phyloP scores from a whole-genome alignment of 768 basidiomycete species.

The Amanita subjunquillea region DNA sequence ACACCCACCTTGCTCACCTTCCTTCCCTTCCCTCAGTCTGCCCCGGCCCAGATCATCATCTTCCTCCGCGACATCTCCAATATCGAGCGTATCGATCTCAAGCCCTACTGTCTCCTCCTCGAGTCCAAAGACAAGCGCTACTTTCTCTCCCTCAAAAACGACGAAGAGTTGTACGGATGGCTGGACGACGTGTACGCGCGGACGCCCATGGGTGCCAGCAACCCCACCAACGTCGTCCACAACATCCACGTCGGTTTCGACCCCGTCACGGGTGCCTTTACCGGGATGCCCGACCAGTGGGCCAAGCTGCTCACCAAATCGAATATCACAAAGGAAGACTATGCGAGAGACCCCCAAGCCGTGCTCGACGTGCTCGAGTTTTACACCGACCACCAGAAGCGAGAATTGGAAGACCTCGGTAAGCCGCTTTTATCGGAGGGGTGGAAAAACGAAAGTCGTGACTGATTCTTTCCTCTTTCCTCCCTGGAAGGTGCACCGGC shows the following conservation, averaged over 20 bases:
- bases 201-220: slow-evolving; percentile 89
- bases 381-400: slow-evolving; percentile 95
- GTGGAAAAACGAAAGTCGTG: too few species aligned
- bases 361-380: slow-evolving; percentile 97
- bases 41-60: slow-evolving; percentile 52
- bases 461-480: too few species aligned
- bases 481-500: slow-evolving; percentile 41
- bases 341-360: slow-evolving; percentile 93
- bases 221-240: slow-evolving; percentile 96
- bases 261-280: slow-evolving; percentile 88
- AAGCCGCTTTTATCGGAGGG: slow-evolving; percentile 9
- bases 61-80: slow-evolving; percentile 69
- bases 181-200: slow-evolving; percentile 93
- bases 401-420: slow-evolving; percentile 65
- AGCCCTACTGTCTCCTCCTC: slow-evolving; percentile 86
- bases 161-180: slow-evolving; percentile 98
- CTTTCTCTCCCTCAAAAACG: slow-evolving; percentile 77
- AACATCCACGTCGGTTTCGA: slow-evolving; percentile 98
- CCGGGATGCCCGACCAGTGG: slow-evolving; percentile 97
- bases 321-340: slow-evolving; percentile 96
- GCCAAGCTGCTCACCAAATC: slow-evolving; percentile 93
- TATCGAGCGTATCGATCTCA: slow-evolving; percentile 87
- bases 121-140: slow-evolving; percentile 80
- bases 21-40: slow-evolving; percentile 24
- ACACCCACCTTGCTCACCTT: neutral